A percentile compares a stretch with the other conserved stretches of the same genome.
Evolutionary conservation across 164 flowering plant genomes (phyloP).

Genomic region (Buxus sempervirens): DNA sequence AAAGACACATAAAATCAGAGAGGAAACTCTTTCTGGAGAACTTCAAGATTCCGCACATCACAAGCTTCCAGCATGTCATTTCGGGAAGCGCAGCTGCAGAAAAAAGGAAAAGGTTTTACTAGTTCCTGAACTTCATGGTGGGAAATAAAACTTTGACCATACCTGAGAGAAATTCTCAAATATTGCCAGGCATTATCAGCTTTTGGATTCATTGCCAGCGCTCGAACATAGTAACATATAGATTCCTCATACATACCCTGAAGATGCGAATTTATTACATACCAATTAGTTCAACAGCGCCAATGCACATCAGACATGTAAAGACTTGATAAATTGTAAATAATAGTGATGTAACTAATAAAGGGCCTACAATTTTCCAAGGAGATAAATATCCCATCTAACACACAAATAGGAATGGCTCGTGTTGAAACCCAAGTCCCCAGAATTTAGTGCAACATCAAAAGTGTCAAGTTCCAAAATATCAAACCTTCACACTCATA

Average conservation of each 20-base stretch:
- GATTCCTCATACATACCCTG: constrained; percentile 94
- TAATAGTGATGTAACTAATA: too few species aligned
- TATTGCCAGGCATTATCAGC: constrained; percentile 99
- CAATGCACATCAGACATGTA: too few species aligned
- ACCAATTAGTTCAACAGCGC: not conserved
- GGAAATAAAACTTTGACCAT: constrained; percentile 1
- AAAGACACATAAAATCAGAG: constrained; percentile 30
- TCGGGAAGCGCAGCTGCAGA: constrained; percentile 77
- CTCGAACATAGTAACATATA: constrained; percentile 86
- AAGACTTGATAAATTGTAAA: too few species aligned
- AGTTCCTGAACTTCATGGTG: not conserved
- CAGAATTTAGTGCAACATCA: too few species aligned
- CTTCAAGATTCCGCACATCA: constrained; percentile 79
- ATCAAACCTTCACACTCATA: too few species aligned
- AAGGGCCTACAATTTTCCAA: too few species aligned
- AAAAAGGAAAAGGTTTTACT: not conserved
- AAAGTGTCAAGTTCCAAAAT: too few species aligned
- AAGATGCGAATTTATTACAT: constrained; percentile 5
- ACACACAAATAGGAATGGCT: too few species aligned
- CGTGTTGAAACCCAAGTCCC: too few species aligned
- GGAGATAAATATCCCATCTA: too few species aligned
- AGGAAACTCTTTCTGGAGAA: constrained; percentile 86
- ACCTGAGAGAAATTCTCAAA: constrained; percentile 92
- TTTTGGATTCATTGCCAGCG: constrained; percentile 95
- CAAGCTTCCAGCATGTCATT: constrained; percentile 88